Percentiles rank a stretch among this genome's conserved stretches.
Evolutionary conservation across 495 filamentous ascomycete species (phyloP).

Genomic region (Penicillium robsamsonii): DNA sequence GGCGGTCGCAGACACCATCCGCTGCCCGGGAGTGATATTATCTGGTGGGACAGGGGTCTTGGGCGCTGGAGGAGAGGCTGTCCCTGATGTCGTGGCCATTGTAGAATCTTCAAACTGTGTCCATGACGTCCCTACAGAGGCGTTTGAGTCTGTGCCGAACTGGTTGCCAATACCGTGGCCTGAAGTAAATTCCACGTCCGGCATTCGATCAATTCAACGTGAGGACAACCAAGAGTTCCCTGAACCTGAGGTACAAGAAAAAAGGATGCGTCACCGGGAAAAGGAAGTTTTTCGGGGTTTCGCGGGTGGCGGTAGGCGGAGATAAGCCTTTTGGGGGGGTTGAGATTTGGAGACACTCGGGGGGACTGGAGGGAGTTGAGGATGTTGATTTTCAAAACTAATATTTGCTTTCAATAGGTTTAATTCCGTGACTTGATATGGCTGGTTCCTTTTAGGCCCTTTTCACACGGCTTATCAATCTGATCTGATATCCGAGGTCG

Average conservation of each 20-base stretch:
- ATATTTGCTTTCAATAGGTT: constrained; percentile 16
- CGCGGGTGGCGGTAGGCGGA: constrained; percentile 31
- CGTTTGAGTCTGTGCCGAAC: constrained; percentile 18
- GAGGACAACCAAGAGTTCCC: neutral
- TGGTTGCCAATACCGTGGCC: constrained; percentile 8
- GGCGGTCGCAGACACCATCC: constrained; percentile 90
- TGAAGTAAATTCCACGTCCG: constrained; percentile 18
- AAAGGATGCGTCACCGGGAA: constrained; percentile 20
- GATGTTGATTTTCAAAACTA: neutral
- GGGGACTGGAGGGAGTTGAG: neutral
- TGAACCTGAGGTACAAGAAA: neutral
- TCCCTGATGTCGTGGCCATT: constrained; percentile 39
- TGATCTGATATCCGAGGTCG: constrained; percentile 33
- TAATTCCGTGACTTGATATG: constrained; percentile 7
- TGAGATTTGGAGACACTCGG: constrained; percentile 4
- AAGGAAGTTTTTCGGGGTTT: constrained; percentile 34
- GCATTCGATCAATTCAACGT: constrained; percentile 19
- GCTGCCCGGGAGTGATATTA: constrained; percentile 75
- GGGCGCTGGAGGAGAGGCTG: constrained; percentile 22
- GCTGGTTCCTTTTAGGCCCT: constrained; percentile 10
- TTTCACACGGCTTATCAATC: constrained; percentile 30
- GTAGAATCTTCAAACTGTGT: constrained; percentile 31
- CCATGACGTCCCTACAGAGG: constrained; percentile 36
- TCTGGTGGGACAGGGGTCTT: constrained; percentile 18
- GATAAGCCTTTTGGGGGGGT: constrained; percentile 22